Conservation (phyloP, 345 rosid genomes). For the Hypericum androsaemum region DNA sequence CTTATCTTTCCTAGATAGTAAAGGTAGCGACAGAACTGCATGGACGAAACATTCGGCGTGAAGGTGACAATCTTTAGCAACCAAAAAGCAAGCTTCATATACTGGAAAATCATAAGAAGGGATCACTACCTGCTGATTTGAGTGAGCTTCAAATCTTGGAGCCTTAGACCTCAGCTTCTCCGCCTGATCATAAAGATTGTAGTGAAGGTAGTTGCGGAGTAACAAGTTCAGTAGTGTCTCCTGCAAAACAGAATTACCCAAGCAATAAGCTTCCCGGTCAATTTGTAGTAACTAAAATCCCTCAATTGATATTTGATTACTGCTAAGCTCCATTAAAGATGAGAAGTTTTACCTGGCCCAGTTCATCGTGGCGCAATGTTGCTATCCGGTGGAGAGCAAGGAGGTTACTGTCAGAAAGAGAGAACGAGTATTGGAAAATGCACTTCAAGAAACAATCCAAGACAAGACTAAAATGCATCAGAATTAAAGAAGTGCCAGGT, state of each 20-base stretch:
- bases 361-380: constrained; percentile 78
- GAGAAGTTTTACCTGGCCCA: constrained; percentile 56
- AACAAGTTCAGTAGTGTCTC: constrained; percentile 81
- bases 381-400: constrained; percentile 78
- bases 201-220: constrained; percentile 77
- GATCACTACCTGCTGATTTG: constrained; percentile 65
- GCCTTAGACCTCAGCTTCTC: constrained; percentile 89
- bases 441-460: neutral
- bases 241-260: constrained; percentile 31
- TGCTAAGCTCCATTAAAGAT: no score
- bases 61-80: neutral
- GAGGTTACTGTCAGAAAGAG: constrained; percentile 36
- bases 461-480: no score
- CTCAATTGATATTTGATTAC: neutral
- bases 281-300: neutral
- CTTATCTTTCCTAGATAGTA: constrained; percentile 80
- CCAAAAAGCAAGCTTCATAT: neutral
- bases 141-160: constrained; percentile 86
- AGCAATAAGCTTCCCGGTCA: constrained; percentile 10
- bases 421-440: constrained; percentile 10
- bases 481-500: no score
- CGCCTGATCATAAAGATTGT: constrained; percentile 78
- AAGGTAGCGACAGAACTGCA: constrained; percentile 81
- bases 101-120: no score
- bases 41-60: neutral